Evolutionary conservation across 176 grass and related monocot species (phyloP).

Genomic region (Chrysopogon serrulatus): DNA sequence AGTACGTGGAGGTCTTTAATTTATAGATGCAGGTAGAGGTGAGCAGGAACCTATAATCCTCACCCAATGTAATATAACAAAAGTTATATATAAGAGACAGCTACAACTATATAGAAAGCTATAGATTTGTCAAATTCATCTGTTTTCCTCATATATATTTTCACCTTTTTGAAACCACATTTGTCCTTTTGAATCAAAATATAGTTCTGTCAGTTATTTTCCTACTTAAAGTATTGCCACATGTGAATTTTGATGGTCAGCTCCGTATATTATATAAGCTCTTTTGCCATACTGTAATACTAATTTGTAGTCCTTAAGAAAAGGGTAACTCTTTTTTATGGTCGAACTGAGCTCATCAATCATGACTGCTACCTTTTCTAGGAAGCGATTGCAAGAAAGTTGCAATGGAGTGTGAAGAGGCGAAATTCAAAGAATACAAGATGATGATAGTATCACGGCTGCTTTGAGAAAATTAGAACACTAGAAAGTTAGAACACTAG

Average conservation of each 20-base stretch:
- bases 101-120: too few relatives aligned
- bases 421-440: conserved; percentile 44
- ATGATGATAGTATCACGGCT: conserved; percentile 12
- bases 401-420: conserved; percentile 48
- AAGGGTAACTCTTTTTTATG: background rate
- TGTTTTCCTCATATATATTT: too few relatives aligned
- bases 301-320: background rate
- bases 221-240: too few relatives aligned
- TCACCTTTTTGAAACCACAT: too few relatives aligned
- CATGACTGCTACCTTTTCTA: background rate
- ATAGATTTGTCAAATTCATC: too few relatives aligned
- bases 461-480: conserved; percentile 24
- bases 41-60: conserved; percentile 43
- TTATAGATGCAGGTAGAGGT: conserved; percentile 39
- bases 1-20: conserved; percentile 73
- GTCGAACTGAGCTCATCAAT: background rate
- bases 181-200: background rate
- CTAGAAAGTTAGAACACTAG: conserved; percentile 2
- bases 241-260: background rate
- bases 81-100: conserved; percentile 63
- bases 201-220: background rate
- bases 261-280: background rate
- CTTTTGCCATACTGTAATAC: background rate
- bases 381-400: conserved; percentile 48
- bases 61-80: conserved; percentile 53